Base-by-base conservation (phyloP, 108 stramenopile genomes). In the Phaeodactylum tricornutum region DNA sequence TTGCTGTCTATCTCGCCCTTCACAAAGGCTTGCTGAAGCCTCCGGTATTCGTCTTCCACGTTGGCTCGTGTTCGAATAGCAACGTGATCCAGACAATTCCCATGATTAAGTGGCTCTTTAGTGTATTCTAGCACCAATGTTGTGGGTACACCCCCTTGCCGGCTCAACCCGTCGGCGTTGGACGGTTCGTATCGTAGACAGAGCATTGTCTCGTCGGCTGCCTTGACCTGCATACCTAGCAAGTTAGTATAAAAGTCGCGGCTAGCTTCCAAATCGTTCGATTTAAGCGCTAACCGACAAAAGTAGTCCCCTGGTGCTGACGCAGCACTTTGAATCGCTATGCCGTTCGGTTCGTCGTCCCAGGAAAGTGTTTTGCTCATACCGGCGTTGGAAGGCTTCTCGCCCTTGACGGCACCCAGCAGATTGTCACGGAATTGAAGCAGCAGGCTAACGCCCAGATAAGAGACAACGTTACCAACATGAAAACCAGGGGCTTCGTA, bases 81-180 rank as follows among this genome's bases (percentile, higher is more conserved):
- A 7, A 69, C 14, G 37, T 69, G 68, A 53, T 63, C 62, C 31
- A 69, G 56, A 22, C 59, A 61, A n/a, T 59, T 56, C 8, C 68
- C 68, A 17, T 37, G 11, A 14, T 35, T 22, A 20, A 66, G 12
- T 14, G 8, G 9, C 42, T 45, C 61, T 6, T 33, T 20, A 11
- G 23, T 12, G n/a, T 21, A 14, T 6, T 59, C 55, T 47, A 69
- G 64, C 2, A 69, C 55, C 0, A 69, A 45, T 22, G 60, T 69
- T 6, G 68, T 69, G 5, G 68, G 41, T 1, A 69, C 68, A n/a
- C 66, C 66, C 14, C 39, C 1, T n/a, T n/a, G n/a, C n/a, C n/a
- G n/a, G n/a, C n/a, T n/a, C n/a, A n/a, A n/a, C n/a, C n/a, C n/a
- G 41, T 17, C 17, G 16, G 8, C 11, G 8, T 8, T 7, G n/a